Evolutionary conservation across 768 basidiomycete genomes (phyloP).

Genomic region (Lactarius quietus): DNA sequence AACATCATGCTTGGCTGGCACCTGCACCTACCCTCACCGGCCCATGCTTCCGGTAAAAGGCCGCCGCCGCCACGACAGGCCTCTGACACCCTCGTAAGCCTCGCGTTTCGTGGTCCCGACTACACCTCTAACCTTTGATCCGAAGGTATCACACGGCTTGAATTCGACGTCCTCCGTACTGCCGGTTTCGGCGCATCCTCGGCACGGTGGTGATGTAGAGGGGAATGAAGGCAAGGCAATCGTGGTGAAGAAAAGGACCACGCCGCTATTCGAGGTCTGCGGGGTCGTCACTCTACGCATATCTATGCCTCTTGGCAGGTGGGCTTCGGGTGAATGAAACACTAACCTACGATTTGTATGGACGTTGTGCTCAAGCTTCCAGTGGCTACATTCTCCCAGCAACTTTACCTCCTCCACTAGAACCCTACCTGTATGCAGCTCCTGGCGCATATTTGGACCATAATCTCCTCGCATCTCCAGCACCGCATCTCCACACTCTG

Average conservation of each 20-base stretch:
- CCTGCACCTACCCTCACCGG: constrained; percentile 46
- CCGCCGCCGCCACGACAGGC: constrained; percentile 53
- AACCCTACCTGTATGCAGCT: constrained; percentile 16
- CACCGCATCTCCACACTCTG: constrained; percentile 9
- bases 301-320: constrained; percentile 74
- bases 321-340: constrained; percentile 25
- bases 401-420: constrained; percentile 24
- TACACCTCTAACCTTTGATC: constrained; percentile 69
- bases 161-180: constrained; percentile 70
- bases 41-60: constrained; percentile 33
- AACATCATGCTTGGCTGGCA: constrained; percentile 57
- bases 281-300: constrained; percentile 62
- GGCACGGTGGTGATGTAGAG: constrained; percentile 47
- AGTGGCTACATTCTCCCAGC: no score
- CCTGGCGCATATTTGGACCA: neutral
- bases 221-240: constrained; percentile 32
- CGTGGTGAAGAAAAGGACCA: neutral
- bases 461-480: constrained; percentile 28
- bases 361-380: constrained; percentile 52
- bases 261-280: constrained; percentile 62
- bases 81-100: constrained; percentile 63
- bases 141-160: constrained; percentile 76
- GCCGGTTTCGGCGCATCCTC: constrained; percentile 62
- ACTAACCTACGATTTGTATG: constrained; percentile 46
- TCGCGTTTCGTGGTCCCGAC: constrained; percentile 71